Conservation (phyloP, 2,329 filamentous ascomycete species). For the Amesomyces nigricolor region DNA sequence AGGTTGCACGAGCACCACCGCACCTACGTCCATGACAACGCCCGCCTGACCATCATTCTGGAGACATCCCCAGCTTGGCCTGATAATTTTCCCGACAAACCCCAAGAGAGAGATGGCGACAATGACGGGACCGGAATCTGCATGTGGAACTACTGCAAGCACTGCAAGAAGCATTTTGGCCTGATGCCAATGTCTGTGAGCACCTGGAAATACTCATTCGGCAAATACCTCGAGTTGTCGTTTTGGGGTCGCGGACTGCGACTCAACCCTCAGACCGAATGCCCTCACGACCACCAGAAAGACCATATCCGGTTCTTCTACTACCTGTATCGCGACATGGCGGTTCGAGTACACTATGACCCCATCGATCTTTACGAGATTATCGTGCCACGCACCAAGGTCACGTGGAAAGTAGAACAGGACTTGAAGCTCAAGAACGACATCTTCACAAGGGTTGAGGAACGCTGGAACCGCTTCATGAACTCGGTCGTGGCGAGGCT, state of each 20-base stretch:
- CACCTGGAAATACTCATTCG: conserved; percentile 97
- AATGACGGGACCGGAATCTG: conserved; percentile 56
- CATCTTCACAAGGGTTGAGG: conserved; percentile 73
- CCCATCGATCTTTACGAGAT: conserved; percentile 90
- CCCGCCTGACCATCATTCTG: conserved; percentile 85
- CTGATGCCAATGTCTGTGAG: conserved; percentile 86
- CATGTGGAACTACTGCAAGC: conserved; percentile 97
- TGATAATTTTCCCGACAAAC: conserved; percentile 53
- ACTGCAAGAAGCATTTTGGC: conserved; percentile 84
- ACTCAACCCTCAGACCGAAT: conserved; percentile 62
- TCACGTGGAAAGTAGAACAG: conserved; percentile 97
- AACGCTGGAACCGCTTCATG: conserved; percentile 82
- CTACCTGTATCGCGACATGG: conserved; percentile 63
- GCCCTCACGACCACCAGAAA: conserved; percentile 85
- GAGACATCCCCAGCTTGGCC: conserved; percentile 54
- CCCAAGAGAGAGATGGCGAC: conserved; percentile 37
- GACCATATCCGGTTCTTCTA: conserved; percentile 94
- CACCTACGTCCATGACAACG: conserved; percentile 94
- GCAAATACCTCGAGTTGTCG: conserved; percentile 94
- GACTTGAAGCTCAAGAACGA: conserved; percentile 92
- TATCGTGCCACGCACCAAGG: conserved; percentile 78
- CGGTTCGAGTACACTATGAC: conserved; percentile 87
- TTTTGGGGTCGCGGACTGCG: conserved; percentile 89
- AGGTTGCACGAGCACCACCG: conserved; percentile 90
- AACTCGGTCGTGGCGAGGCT: conserved; percentile 76